Evolutionary conservation across 2,329 filamentous ascomycete species (phyloP), one percentile per base, ranked within the genome.

Genomic region (Pleoardoris graminearum): DNA sequence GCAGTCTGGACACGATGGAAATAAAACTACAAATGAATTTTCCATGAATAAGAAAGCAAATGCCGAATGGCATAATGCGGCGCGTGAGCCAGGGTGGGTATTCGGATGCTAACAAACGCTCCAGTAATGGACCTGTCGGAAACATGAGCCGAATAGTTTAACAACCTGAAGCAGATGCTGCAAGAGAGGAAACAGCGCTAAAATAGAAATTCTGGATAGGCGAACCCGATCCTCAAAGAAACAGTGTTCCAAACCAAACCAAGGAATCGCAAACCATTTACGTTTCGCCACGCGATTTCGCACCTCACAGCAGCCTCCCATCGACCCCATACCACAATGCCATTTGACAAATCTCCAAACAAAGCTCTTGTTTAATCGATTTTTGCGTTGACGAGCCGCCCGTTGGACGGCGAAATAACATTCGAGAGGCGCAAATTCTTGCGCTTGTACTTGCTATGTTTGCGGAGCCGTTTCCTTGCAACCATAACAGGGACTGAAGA

Each of bases 401-500:
- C 82, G 47, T 80, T 82, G 10, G 89, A 87, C 54, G 87, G 88
- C 59, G 82, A 84, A 50, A 96, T 80, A 62, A 95, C 93, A 74
- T 96, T 96, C 57, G 90, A 86, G 59, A 94, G 84, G 53, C 85
- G 85, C 54, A 90, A 77, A 37, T 85, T 84, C 16, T 85, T 82
- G 55, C 84, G 84, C 74, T 88, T 89, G 71, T 88, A 89, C 71
- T 93, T 92, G 71, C 85, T 87, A 76, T 95, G 89, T 74, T 96
- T 96, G 43, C 89, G 82, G 37, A 97, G 80, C 52, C 90, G 88
- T 79, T 96, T 97, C 53, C 94, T 82, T 7, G 94, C 94, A 30
- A 97, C 94, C 94, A 99, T 99, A 54, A 99, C 94, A 0, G 94
- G 94, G 14, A 96, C 91, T 2, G 90, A 96, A 58, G 91, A 96